phyloP scores from a whole-genome alignment of 495 filamentous ascomycete genomes.

The Chaetomium fimeti region DNA sequence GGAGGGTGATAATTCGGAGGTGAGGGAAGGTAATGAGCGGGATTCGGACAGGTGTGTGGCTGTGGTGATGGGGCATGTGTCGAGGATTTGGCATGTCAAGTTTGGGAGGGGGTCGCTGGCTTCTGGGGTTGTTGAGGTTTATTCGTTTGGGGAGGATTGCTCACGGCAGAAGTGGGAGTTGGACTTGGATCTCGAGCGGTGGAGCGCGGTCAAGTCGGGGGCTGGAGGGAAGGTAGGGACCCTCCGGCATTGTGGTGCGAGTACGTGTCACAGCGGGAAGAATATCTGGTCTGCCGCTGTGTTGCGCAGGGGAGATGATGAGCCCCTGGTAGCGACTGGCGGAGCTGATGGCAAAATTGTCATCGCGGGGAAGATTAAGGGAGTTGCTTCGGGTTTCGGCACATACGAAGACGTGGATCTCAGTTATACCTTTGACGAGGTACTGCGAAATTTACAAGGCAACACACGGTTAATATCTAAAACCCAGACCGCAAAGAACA shows the following conservation, averaged over 20 bases:
- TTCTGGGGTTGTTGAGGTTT: slow-evolving; percentile 42
- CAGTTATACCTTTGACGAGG: slow-evolving; percentile 26
- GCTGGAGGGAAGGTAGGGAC: slow-evolving; percentile 26
- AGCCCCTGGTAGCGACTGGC: slow-evolving; percentile 64
- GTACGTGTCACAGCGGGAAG: slow-evolving; percentile 73
- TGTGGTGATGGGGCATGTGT: slow-evolving; percentile 76
- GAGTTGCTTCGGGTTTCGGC: neutral
- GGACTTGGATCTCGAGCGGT: slow-evolving; percentile 29
- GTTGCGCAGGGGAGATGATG: slow-evolving; percentile 27
- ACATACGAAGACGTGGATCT: slow-evolving; percentile 22
- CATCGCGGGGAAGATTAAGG: slow-evolving; percentile 31
- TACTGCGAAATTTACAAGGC: slow-evolving; percentile 13
- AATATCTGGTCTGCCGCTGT: slow-evolving; percentile 81
- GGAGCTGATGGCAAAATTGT: slow-evolving; percentile 74
- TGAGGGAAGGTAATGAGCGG: slow-evolving; percentile 21
- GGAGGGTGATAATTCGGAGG: slow-evolving; percentile 29
- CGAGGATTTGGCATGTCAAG: slow-evolving; percentile 83
- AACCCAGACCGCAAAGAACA: slow-evolving; percentile 6
- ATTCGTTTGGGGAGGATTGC: slow-evolving; percentile 79
- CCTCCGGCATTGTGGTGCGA: slow-evolving; percentile 53
- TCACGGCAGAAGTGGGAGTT: slow-evolving; percentile 70
- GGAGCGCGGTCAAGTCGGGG: slow-evolving; percentile 15
- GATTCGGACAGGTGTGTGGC: slow-evolving; percentile 50
- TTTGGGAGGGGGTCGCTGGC: slow-evolving; percentile 43
- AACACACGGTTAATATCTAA: neutral